These are phyloP conservation scores for Pythium volutum DNA, from an alignment of 352 stramenopile species.

Conservation along the genomic window DNA sequence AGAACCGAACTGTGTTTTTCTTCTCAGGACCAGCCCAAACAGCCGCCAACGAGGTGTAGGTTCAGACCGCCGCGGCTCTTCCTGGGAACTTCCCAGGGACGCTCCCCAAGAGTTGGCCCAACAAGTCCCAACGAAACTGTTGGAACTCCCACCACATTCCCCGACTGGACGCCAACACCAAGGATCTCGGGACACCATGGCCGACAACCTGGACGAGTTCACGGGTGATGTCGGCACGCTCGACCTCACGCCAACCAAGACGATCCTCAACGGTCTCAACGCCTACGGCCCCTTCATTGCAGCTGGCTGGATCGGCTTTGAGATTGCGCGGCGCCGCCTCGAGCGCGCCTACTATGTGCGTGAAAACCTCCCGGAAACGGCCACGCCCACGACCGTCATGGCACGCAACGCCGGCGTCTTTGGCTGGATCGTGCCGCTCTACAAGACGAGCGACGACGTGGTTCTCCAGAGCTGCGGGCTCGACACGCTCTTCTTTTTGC, in stretches of 20 bases:
- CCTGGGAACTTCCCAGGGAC: not conserved
- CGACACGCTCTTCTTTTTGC: constrained; percentile 80
- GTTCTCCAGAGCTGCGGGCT: constrained; percentile 69
- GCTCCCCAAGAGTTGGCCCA: too few species aligned
- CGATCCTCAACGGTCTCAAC: constrained; percentile 60
- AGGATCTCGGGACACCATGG: not conserved
- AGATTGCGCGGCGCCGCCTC: constrained; percentile 53
- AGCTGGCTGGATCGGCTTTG: constrained; percentile 63
- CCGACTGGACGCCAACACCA: not conserved
- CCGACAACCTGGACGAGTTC: constrained; percentile 1
- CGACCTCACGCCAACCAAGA: constrained; percentile 60
- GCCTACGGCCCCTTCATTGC: constrained; percentile 69
- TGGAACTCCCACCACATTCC: not conserved
- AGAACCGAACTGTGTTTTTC: not conserved
- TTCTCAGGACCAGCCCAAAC: not conserved
- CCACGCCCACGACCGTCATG: constrained; percentile 37
- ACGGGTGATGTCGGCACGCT: constrained; percentile 9
- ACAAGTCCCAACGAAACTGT: not conserved
- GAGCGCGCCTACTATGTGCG: constrained; percentile 71
- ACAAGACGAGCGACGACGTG: constrained; percentile 60
- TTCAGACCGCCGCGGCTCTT: not conserved
- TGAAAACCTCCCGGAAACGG: constrained; percentile 58
- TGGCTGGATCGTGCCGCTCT: constrained; percentile 55
- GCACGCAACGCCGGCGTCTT: constrained; percentile 38
- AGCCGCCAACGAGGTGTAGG: not conserved